A percentile compares a stretch with the other conserved stretches of the same genome.
These are phyloP conservation scores for Petasospora fabianii DNA, from an alignment of 1,139 yeast genomes.

Conservation along the genomic window DNA sequence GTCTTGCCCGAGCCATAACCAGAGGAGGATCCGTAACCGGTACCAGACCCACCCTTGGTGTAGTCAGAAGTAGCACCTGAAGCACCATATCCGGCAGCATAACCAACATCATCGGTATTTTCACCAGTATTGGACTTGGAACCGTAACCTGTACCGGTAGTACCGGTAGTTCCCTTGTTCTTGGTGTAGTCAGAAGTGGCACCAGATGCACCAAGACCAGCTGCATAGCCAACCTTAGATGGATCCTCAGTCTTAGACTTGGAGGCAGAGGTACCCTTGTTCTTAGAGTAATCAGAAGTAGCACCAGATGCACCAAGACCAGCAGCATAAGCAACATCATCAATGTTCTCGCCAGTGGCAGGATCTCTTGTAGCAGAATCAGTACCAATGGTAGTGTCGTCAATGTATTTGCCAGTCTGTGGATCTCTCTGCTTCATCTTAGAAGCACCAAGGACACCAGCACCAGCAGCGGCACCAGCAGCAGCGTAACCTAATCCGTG, in stretches of 20 bases:
- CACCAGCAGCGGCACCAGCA: conserved; percentile 9
- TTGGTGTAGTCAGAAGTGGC: conserved; percentile 5
- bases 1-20: background rate
- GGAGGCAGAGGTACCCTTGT: conserved; percentile 1
- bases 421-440: conserved; percentile 2
- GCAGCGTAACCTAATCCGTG: background rate
- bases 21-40: conserved; percentile 7
- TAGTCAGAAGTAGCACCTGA: conserved; percentile 7
- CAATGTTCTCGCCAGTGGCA: conserved; percentile 6
- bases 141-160: background rate
- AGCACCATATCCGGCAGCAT: conserved; percentile 15
- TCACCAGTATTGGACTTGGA: conserved; percentile 4
- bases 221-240: conserved; percentile 11
- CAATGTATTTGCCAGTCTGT: conserved; percentile 10
- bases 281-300: conserved; percentile 7
- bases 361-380: conserved; percentile 3
- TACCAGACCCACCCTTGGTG: no score
- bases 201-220: conserved; percentile 15
- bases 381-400: conserved; percentile 6
- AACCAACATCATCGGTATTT: conserved; percentile 7
- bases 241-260: conserved; percentile 9
- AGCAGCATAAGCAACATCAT: conserved; percentile 13
- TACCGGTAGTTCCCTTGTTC: no score
- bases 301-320: conserved; percentile 19
- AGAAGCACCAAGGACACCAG: conserved; percentile 6